A percentile compares a stretch with the other conserved stretches of the same genome.
Conservation (phyloP, 306 rosid genomes). For the Heteromeles arbutifolia region DNA sequence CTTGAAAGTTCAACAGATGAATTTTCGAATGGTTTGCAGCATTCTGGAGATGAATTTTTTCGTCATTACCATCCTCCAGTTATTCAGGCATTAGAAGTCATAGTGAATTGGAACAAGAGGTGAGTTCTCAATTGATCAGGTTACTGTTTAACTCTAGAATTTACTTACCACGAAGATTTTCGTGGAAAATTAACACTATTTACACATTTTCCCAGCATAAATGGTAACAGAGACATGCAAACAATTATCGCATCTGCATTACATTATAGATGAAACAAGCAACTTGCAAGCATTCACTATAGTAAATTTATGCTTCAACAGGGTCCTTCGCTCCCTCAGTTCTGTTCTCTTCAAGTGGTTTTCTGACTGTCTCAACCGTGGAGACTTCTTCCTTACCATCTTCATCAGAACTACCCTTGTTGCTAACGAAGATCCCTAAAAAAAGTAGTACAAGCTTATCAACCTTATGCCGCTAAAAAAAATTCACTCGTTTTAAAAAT, state of each 20-base stretch:
- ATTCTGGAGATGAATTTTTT: not conserved
- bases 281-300: not conserved
- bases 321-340: slow-evolving; percentile 16
- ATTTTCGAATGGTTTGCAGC: not conserved
- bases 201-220: not conserved
- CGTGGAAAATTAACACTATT: not conserved
- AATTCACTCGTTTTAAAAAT: not conserved
- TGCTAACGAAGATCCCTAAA: slow-evolving; percentile 57
- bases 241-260: not conserved
- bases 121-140: not conserved
- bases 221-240: not conserved
- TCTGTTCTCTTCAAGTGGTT: slow-evolving; percentile 46
- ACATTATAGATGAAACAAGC: not conserved
- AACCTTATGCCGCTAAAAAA: not conserved
- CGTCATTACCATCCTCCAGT: not conserved
- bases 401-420: slow-evolving; percentile 31
- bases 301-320: slow-evolving; percentile 27
- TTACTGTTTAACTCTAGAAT: not conserved
- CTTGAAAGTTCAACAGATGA: not conserved
- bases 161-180: not conserved
- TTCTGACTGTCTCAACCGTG: slow-evolving; percentile 21
- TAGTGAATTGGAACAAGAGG: not conserved
- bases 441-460: slow-evolving; percentile 8
- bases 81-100: not conserved
- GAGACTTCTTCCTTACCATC: slow-evolving; percentile 35